A percentile compares a stretch with the other conserved stretches of the same genome.
Evolutionary conservation across 768 basidiomycete genomes (phyloP).

Genomic region (Mycena sanguinolenta): DNA sequence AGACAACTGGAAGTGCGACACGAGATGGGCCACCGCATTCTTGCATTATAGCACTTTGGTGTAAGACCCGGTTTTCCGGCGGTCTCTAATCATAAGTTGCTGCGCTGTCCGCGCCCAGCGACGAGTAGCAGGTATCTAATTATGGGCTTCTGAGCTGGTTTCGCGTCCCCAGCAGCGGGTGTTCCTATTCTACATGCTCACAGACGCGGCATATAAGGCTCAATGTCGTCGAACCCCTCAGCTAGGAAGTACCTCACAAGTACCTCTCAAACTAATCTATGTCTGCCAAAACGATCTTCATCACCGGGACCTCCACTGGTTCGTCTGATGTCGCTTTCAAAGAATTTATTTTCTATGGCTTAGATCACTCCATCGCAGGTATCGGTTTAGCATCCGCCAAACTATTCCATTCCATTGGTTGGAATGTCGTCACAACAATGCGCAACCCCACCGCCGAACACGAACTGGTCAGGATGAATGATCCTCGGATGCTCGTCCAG

Average conservation of each 20-base stretch:
- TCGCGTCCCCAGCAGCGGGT: no score
- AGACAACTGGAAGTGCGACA: no score
- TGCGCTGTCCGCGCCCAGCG: background rate
- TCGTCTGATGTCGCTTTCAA: background rate
- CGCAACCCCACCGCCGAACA: conserved; percentile 31
- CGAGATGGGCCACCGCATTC: no score
- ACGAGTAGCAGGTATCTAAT: no score
- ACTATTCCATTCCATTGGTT: conserved; percentile 37
- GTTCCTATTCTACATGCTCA: no score
- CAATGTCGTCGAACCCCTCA: no score
- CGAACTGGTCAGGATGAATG: conserved; percentile 20
- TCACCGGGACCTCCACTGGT: conserved; percentile 38
- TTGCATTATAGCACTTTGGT: no score
- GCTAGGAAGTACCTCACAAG: no score
- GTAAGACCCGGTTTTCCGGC: no score
- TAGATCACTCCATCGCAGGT: background rate
- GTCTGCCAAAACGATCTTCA: conserved; percentile 37
- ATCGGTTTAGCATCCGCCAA: conserved; percentile 41
- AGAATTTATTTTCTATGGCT: background rate
- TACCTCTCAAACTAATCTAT: background rate
- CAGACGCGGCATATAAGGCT: no score
- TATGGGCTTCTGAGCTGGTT: no score
- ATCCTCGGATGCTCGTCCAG: conserved; percentile 33
- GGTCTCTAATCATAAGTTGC: no score
- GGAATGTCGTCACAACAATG: conserved; percentile 43